These are phyloP conservation scores for Cladophialophora yegresii DNA, from an alignment of 2,329 filamentous ascomycete species.

Conservation along the genomic window DNA sequence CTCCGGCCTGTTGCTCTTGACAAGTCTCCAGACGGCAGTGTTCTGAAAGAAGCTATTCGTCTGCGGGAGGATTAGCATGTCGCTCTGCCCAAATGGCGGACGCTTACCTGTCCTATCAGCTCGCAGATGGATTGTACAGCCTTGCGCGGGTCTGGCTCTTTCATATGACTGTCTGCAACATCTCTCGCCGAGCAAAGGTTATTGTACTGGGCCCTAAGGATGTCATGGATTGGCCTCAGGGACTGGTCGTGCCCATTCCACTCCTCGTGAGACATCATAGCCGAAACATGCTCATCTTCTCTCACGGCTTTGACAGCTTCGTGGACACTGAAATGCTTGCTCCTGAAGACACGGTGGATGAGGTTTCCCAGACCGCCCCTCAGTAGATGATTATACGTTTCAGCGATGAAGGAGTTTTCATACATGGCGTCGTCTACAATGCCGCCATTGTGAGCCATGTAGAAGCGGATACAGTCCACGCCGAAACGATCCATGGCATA, in stretches of 20 bases:
- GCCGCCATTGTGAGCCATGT: constrained; percentile 77
- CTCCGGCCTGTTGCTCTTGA: constrained; percentile 38
- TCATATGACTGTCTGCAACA: constrained; percentile 22
- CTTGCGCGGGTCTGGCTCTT: constrained; percentile 59
- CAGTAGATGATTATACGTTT: constrained; percentile 76
- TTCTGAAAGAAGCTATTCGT: constrained; percentile 68
- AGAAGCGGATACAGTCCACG: constrained; percentile 84
- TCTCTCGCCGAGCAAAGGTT: constrained; percentile 16
- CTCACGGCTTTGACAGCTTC: constrained; percentile 55
- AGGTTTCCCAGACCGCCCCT: constrained; percentile 80
- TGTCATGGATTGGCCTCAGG: constrained; percentile 33
- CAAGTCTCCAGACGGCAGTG: constrained; percentile 67
- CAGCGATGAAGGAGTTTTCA: constrained; percentile 73
- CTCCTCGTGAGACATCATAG: constrained; percentile 37
- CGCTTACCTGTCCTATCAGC: constrained; percentile 59
- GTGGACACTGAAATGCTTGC: constrained; percentile 68
- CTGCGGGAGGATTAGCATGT: constrained; percentile 43
- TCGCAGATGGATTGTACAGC: constrained; percentile 68
- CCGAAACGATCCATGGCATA: constrained; percentile 88
- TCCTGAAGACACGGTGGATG: constrained; percentile 67
- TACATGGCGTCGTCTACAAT: constrained; percentile 80
- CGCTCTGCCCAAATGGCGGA: background rate
- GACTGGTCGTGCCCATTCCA: constrained; percentile 42
- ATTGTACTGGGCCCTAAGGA: constrained; percentile 5
- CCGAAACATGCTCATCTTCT: constrained; percentile 33